phyloP scores from a whole-genome alignment of 345 rosid species.

The Bruguiera sexangula region DNA sequence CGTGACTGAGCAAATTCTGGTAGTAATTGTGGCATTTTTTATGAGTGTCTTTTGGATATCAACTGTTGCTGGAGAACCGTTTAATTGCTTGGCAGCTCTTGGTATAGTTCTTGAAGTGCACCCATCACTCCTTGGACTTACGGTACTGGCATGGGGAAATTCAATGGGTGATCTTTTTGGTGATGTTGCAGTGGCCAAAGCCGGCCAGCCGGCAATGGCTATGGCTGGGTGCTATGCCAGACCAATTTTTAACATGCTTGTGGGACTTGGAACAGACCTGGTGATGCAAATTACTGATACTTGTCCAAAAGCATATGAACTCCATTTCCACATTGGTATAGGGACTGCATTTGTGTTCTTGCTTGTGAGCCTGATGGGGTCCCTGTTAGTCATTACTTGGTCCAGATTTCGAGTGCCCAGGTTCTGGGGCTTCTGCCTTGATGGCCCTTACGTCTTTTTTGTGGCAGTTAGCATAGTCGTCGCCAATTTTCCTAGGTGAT shows the following conservation, averaged over 20 bases:
- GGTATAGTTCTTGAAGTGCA: slow-evolving; percentile 69
- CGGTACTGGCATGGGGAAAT: slow-evolving; percentile 95
- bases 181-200: slow-evolving; percentile 90
- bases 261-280: slow-evolving; percentile 80
- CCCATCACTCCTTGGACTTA: slow-evolving; percentile 79
- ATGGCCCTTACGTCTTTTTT: slow-evolving; percentile 70
- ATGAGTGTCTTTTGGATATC: slow-evolving; percentile 98
- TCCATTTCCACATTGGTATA: slow-evolving; percentile 73
- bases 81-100: slow-evolving; percentile 73
- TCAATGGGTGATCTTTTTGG: slow-evolving; percentile 95
- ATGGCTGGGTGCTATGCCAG: slow-evolving; percentile 97
- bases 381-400: slow-evolving; percentile 89
- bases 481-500: slow-evolving; percentile 58
- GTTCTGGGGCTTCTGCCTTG: slow-evolving; percentile 94
- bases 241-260: slow-evolving; percentile 96
- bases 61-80: slow-evolving; percentile 81
- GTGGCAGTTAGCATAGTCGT: slow-evolving; percentile 59
- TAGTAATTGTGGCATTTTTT: slow-evolving; percentile 59
- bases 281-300: slow-evolving; percentile 28
- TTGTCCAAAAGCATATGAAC: slow-evolving; percentile 77
- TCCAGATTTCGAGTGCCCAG: slow-evolving; percentile 84
- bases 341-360: slow-evolving; percentile 86
- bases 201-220: slow-evolving; percentile 96
- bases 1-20: slow-evolving; percentile 66
- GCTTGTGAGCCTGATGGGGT: slow-evolving; percentile 86